Percentiles rank a stretch among this genome's conserved stretches.
phyloP scores from a whole-genome alignment of 129 eudicot genomes.

The Centella asiatica region DNA sequence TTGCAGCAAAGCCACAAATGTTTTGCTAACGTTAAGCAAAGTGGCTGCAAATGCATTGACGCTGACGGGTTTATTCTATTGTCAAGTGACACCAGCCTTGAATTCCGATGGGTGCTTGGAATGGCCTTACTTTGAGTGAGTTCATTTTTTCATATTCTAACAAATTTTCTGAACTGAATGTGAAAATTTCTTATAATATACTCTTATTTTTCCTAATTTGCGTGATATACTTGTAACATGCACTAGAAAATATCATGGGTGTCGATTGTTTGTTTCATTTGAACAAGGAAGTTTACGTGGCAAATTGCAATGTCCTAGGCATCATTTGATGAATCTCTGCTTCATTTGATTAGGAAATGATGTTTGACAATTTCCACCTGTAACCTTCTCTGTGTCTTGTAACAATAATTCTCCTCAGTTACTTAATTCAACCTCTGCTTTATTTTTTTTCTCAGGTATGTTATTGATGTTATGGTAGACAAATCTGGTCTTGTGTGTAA shows the following conservation, averaged over 20 bases:
- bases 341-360: neutral
- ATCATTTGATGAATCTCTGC: neutral
- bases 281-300: neutral
- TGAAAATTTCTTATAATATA: neutral
- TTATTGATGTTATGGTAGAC: neutral
- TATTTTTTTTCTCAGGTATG: neutral
- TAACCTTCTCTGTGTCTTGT: neutral
- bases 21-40: constrained; percentile 25
- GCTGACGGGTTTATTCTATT: constrained; percentile 39
- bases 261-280: neutral
- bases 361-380: neutral
- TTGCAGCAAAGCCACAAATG: constrained; percentile 50
- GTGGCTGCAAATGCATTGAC: constrained; percentile 35
- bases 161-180: neutral
- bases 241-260: neutral
- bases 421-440: neutral
- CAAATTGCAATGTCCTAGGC: neutral
- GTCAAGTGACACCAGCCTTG: constrained; percentile 23
- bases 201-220: neutral
- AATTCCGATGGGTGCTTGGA: constrained; percentile 33
- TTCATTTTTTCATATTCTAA: neutral
- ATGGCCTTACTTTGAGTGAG: constrained; percentile 52
- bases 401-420: neutral
- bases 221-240: neutral
- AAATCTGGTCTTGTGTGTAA: too few relatives aligned